Percentiles rank a stretch among this genome's conserved stretches.
phyloP scores from a whole-genome alignment of 148 eudicot species.

The Arbutus unedo region DNA sequence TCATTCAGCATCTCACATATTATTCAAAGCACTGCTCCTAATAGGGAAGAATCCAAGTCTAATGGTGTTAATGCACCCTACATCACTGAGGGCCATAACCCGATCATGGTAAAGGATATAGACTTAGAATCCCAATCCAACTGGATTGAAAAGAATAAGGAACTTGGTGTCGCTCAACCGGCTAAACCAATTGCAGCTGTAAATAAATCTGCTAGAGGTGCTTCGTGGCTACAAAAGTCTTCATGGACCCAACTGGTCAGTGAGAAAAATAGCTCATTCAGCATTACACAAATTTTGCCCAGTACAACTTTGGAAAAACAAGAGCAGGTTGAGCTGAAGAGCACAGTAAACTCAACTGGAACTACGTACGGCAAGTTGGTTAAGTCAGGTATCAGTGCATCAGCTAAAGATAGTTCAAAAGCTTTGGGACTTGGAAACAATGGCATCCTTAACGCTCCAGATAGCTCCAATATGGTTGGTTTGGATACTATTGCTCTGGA shows the following conservation, averaged over 20 bases:
- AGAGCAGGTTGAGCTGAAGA: slow-evolving; percentile 19
- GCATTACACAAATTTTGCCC: slow-evolving; percentile 69
- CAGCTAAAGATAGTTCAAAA: slow-evolving; percentile 18
- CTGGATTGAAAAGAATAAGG: slow-evolving; percentile 20
- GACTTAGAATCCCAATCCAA: slow-evolving; percentile 17
- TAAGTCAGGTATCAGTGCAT: slow-evolving; percentile 14
- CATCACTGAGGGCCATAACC: slow-evolving; percentile 19
- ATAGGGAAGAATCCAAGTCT: slow-evolving; percentile 26
- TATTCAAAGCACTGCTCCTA: slow-evolving; percentile 21
- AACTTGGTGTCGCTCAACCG: slow-evolving; percentile 18
- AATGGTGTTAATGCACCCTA: slow-evolving; percentile 15
- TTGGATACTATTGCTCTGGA: slow-evolving; percentile 4
- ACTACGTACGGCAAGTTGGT: slow-evolving; percentile 11
- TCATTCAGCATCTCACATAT: slow-evolving; percentile 44
- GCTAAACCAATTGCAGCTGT: slow-evolving; percentile 12
- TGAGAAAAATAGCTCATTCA: slow-evolving; percentile 56
- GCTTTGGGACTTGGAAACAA: slow-evolving; percentile 14
- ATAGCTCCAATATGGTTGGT: slow-evolving; percentile 14
- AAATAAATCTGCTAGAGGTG: slow-evolving; percentile 38
- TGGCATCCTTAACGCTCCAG: not conserved
- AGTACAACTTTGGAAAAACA: slow-evolving; percentile 32
- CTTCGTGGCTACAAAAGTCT: slow-evolving; percentile 62
- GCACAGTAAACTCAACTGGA: not conserved
- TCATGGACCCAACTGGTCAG: slow-evolving; percentile 75
- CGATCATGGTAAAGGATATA: slow-evolving; percentile 11